These are phyloP conservation scores for Neurospora sp. DNA, from an alignment of 495 filamentous ascomycete genomes.

Conservation along the genomic window DNA sequence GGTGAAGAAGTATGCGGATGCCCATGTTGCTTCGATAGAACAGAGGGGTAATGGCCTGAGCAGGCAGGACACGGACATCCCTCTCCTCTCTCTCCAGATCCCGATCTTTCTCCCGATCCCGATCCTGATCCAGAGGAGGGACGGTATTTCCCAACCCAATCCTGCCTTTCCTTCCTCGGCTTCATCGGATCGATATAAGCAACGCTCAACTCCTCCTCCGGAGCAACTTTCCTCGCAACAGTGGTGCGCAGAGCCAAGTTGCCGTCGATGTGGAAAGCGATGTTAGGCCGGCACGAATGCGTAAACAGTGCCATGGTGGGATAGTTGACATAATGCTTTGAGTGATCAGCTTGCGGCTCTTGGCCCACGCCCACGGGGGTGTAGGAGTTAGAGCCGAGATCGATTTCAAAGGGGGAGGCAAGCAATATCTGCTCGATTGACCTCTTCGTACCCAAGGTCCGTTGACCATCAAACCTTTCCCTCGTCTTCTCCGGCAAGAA, in stretches of 20 bases:
- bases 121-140: neutral
- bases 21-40: neutral
- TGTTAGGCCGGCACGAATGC: constrained; percentile 28
- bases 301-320: constrained; percentile 16
- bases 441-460: neutral
- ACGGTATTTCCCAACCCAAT: constrained; percentile 13
- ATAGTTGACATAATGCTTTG: constrained; percentile 22
- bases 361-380: neutral
- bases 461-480: constrained; percentile 13
- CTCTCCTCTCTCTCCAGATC: neutral
- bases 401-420: constrained; percentile 23
- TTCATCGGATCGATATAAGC: constrained; percentile 20
- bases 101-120: neutral
- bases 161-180: constrained; percentile 10
- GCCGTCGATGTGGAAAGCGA: constrained; percentile 21
- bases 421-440: constrained; percentile 18
- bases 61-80: constrained; percentile 15
- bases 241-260: constrained; percentile 15
- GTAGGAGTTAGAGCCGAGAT: too few relatives aligned
- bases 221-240: constrained; percentile 17
- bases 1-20: neutral
- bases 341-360: neutral
- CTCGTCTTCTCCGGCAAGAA: neutral
- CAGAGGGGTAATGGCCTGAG: neutral
- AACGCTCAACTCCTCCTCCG: constrained; percentile 26